Evolutionary conservation across 768 basidiomycete species (phyloP), one percentile per base, ranked within the genome.

Genomic region (Paxillus involutus): DNA sequence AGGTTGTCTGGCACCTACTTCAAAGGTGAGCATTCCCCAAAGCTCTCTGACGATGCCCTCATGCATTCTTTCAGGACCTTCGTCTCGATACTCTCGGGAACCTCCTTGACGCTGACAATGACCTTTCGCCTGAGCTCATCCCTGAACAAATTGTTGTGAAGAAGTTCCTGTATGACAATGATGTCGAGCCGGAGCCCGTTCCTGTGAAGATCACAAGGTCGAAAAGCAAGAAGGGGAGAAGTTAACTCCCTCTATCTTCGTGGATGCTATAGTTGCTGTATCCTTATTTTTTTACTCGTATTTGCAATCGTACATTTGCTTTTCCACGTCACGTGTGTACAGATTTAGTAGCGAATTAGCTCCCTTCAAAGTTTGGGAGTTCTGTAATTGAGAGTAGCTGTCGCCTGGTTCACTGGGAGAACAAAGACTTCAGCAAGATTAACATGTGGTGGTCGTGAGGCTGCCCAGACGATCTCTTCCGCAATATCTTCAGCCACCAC

Each of bases 381-480:
- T 56, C 83, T 76, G 72, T 87, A 85, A 60, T 74, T 81, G 59
- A 89, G 68, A 21, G 78, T 83, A 24, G 86, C 80, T 56, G 80
- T 77, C 33, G 90, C 90, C 73, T 92, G 90, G 67, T 90, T 90
- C 30, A 86, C 85, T 2, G 90, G 90, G 60, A 91, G 81, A 43
- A 92, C 78, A 52, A 83, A 81, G 11, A 90, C 71, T 64, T 94
- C 88, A 1, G 91, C 93, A 41, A 98, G 80, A 67, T 98, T 94
- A 43, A 98, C 91, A 65, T 96, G 95, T 39, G 90, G 79, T 11
- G 95, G 95, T 40, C 95, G 86, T 11, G 89, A 80, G 17, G 97
- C 96, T 13, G 86, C 86, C 96, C 96, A 99, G 17, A 96, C 94
- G 64, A 99, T 95, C 72, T 98, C 94, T 69, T 99, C 97, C 1